These are phyloP conservation scores for Epichloe festucae DNA, from an alignment of 2,329 filamentous ascomycete genomes.

Conservation along the genomic window DNA sequence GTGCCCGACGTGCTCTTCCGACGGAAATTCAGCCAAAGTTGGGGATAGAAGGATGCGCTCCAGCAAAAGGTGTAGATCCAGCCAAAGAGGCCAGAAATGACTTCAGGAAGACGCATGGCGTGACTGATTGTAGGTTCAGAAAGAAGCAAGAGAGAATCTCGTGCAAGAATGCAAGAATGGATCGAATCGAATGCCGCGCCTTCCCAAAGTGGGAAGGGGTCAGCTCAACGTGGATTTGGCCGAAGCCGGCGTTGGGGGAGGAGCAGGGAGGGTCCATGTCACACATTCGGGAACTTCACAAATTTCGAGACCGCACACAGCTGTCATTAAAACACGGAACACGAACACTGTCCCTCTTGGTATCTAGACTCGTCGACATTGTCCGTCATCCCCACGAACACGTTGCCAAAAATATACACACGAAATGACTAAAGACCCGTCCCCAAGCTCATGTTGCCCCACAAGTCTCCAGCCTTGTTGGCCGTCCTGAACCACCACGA, in stretches of 20 bases:
- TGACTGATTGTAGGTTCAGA: neutral
- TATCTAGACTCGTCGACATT: neutral
- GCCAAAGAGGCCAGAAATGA: constrained; percentile 49
- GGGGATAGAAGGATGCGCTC: constrained; percentile 88
- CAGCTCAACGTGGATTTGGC: neutral
- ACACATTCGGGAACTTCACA: neutral
- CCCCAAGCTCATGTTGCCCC: neutral
- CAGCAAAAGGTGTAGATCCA: constrained; percentile 65
- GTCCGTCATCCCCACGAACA: neutral
- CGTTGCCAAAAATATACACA: neutral
- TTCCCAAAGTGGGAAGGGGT: neutral
- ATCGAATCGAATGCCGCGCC: neutral
- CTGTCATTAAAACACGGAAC: neutral
- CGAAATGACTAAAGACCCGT: neutral
- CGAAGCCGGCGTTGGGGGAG: too few species aligned
- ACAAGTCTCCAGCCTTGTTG: neutral
- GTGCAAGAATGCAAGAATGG: too few species aligned
- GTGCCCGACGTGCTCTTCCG: constrained; percentile 71
- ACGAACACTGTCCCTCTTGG: neutral
- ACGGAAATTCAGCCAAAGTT: constrained; percentile 66
- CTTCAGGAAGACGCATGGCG: constrained; percentile 26
- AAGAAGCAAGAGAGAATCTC: too few species aligned
- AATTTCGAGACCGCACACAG: too few species aligned
- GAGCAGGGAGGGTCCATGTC: too few species aligned
- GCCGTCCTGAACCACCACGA: neutral